Evolutionary conservation across 768 basidiomycete genomes (phyloP), one percentile per base, ranked within the genome.

Genomic region (Obba rivulosa): DNA sequence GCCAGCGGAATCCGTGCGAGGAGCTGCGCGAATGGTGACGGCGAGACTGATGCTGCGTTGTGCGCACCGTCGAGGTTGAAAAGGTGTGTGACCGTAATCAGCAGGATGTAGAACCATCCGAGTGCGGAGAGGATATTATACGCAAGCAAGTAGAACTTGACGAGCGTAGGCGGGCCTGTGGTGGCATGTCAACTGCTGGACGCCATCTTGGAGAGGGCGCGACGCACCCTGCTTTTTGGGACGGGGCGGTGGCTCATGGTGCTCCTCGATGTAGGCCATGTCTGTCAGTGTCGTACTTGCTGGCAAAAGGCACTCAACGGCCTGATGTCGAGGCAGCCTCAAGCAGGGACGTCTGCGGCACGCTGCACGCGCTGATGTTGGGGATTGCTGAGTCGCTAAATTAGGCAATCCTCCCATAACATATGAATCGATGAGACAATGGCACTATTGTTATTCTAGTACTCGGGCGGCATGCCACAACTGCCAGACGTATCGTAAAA

Each of bases 111-210:
- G 0, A 66, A 64, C 94, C 94, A 97, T 39, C 83, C 85, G 13
- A 81, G 41, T 0, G 85, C 72, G 0, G 91, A 92, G 31, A 83
- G 58, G 53, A 76, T 56, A 69, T 97, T 96, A 76, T 93, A 97
- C 0, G 69, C 63, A 47, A 88, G 57, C 3, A 97, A 76, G 69
- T 95, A 96, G 63, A 67, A 69, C 47, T 59, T 63, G 28, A 66
- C 51, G n/a, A 51, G 44, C 41, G 57, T 38, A 8, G 58, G 48
- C 11, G 55, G 55, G 28, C 51, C 59, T 58, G 51, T 28, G 34
- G 34, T 17, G 22, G 34, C 31, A 25, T 11, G 28, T 17, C 11
- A 38, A 35, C 49, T 42, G 42, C 35, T 44, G 16, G 37, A 38
- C 10, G 25, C 36, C 37, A 14, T 34, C 28, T 31, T 31, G 28